Evolutionary conservation across 1,284 basidiomycete genomes (phyloP), one percentile per base, ranked within the genome.

Genomic region (Sporisorium iseilematis-ciliati): DNA sequence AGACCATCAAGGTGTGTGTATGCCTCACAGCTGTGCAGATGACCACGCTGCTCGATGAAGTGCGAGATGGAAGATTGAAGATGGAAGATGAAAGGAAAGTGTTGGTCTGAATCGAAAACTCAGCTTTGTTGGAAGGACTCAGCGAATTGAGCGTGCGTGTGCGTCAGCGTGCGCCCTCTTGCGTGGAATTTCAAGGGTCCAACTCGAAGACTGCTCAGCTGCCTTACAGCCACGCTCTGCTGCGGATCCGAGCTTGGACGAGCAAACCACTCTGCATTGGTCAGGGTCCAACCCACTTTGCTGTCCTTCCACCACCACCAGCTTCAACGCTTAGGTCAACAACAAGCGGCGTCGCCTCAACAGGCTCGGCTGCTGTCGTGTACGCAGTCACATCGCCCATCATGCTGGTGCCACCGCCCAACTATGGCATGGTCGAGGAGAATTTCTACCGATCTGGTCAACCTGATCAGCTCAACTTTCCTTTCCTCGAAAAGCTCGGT

Each of bases 371-470:
- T 25, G 33, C 11, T 23, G 20, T 38, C 35, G 35, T 38, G 35
- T 14, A 12, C 25, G 20, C 25, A 38, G 26, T 4, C 46, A 12
- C 31, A 3, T 29, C 26, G 46, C 16, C 31, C 57, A 68, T 23
- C 25, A 84, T 86, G 80, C 72, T 86, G 84, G 87, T 88, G 20
- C 88, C 88, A 31, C 88, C 88, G 12, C 86, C 87, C 64, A 88
- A 88, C 78, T 88, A 87, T 62, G 88, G 88, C 35, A 83, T 88
- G 75, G 87, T 88, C 55, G 88, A 88, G 79, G 88, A 88, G 82
- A 87, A 86, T 46, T 87, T 88, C 59, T 88, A 88, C 68, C 84
- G 88, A 3, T 88, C 87, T 18, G 87, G 87, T 10, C 88, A 88
- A 75, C 88, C 88, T 1, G 87, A 87, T 46, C 87, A 88, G 70